These are phyloP conservation scores for Calonectria crousiana DNA, from an alignment of 2,329 filamentous ascomycete species.

Conservation along the genomic window DNA sequence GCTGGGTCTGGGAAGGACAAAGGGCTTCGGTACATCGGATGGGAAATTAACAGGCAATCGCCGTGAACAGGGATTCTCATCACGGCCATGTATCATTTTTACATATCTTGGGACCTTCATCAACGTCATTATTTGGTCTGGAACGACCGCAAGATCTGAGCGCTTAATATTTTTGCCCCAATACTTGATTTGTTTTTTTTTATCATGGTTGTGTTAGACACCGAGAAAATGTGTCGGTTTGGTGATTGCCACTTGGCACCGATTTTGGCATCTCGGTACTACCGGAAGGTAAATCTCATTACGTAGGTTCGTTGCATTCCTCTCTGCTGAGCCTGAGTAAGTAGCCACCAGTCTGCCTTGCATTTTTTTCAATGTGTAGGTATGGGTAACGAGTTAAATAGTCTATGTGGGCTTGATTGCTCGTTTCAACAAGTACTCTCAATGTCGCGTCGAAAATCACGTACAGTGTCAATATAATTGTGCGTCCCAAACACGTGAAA, in stretches of 20 bases:
- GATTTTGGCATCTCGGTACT: neutral
- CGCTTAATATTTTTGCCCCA: neutral
- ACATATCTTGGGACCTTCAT: slow-evolving; percentile 23
- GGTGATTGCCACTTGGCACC: too few relatives aligned
- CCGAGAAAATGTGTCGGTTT: too few relatives aligned
- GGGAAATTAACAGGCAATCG: slow-evolving; percentile 34
- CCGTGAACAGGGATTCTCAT: slow-evolving; percentile 36
- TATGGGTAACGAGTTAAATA: neutral
- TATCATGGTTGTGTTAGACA: neutral
- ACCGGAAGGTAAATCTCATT: slow-evolving; percentile 12
- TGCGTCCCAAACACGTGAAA: neutral
- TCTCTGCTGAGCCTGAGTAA: neutral
- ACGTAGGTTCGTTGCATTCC: neutral
- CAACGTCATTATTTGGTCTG: neutral
- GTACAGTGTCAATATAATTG: neutral
- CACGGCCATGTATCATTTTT: slow-evolving; percentile 38
- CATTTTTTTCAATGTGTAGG: neutral
- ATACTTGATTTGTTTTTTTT: neutral
- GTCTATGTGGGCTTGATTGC: neutral
- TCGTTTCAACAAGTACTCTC: neutral
- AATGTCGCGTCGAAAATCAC: neutral
- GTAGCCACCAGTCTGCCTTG: neutral
- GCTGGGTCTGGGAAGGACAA: slow-evolving; percentile 35
- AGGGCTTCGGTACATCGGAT: slow-evolving; percentile 33
- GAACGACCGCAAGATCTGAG: slow-evolving; percentile 1